Conservation (phyloP, 306 rosid species). For the Fragaria iinumae region DNA sequence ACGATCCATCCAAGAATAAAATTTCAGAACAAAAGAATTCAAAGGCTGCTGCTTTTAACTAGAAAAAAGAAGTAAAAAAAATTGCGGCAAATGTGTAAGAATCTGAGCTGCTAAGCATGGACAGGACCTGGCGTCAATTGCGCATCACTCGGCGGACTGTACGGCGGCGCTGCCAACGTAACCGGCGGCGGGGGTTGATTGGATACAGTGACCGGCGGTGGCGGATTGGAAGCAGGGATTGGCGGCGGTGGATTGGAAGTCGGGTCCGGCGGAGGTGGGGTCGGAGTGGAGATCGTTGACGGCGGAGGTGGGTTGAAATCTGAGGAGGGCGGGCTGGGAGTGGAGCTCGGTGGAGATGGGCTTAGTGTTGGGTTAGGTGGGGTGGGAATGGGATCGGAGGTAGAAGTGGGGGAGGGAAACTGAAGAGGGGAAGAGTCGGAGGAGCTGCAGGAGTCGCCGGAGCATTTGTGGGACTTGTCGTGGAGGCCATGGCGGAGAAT, state of each 20-base stretch:
- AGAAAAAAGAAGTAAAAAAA: neutral
- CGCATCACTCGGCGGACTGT: slow-evolving; percentile 45
- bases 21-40: neutral
- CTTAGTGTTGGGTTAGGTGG: slow-evolving; percentile 10
- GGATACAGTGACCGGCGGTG: slow-evolving; percentile 7
- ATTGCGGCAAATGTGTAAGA: neutral
- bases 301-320: slow-evolving; percentile 9
- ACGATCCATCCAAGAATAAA: slow-evolving; percentile 23
- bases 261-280: slow-evolving; percentile 10
- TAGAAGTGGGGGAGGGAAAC: slow-evolving; percentile 9
- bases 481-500: slow-evolving; percentile 50
- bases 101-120: slow-evolving; percentile 37
- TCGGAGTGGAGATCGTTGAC: slow-evolving; percentile 14
- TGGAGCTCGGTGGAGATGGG: slow-evolving; percentile 29
- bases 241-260: slow-evolving; percentile 28
- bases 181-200: slow-evolving; percentile 38
- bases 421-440: slow-evolving; percentile 23
- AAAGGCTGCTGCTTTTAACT: neutral
- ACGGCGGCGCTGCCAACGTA: slow-evolving; percentile 43
- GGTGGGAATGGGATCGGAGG: neutral
- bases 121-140: slow-evolving; percentile 51
- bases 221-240: slow-evolving; percentile 25
- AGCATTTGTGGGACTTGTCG: slow-evolving; percentile 47
- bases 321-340: slow-evolving; percentile 49
- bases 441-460: slow-evolving; percentile 48